Base-by-base conservation (phyloP, 2,329 filamentous ascomycete species). In the Diatrype stigma region DNA sequence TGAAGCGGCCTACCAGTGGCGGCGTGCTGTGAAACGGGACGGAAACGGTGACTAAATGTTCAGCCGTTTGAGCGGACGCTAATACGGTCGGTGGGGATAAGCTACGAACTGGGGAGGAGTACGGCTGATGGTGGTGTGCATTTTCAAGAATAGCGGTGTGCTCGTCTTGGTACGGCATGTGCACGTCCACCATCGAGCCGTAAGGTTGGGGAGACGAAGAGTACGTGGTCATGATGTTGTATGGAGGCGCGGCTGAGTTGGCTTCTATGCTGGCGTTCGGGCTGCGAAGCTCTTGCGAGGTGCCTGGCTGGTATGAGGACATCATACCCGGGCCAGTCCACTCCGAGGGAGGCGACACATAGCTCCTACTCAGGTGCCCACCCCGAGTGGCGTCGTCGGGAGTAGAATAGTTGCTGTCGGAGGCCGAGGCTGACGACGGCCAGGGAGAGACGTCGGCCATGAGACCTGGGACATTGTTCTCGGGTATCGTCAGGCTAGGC, bases 391-490 rank as follows among this genome's bases (percentile, higher is more conserved):
- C 66, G 14, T 74, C 73, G 6, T 74, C 73, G 17, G 74, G 71
- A 2, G 76, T 75, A 2, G 77, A 79, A 56, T 73, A 78, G 22
- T 66, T 67, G 61, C 75, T 78, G 42, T 73, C 73, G 6, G 75
- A 68, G n/a, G 72, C 66, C 7, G 75, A 68, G n/a, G 72, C 66
- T 12, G 76, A 76, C 3, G 75, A 76, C 3, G 69, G 60, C 65
- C 74, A 73, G 5, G 67, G 67, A 8, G 75, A 69, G 46, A 60
- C 63, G 26, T 75, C 74, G 32, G 59, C 45, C 44, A 64, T 48
- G 63, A 65, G 60, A 56, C 57, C 67, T 61, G 66, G 65, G 51
- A 60, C 46, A 54, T 51, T 62, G 47, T 50, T 59, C 48, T 67
- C 68, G 51, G 65, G 60, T 53, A 67, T 66, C 45, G 61, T 64